phyloP scores from a whole-genome alignment of 352 stramenopile species.

The Phytopythium litorale region DNA sequence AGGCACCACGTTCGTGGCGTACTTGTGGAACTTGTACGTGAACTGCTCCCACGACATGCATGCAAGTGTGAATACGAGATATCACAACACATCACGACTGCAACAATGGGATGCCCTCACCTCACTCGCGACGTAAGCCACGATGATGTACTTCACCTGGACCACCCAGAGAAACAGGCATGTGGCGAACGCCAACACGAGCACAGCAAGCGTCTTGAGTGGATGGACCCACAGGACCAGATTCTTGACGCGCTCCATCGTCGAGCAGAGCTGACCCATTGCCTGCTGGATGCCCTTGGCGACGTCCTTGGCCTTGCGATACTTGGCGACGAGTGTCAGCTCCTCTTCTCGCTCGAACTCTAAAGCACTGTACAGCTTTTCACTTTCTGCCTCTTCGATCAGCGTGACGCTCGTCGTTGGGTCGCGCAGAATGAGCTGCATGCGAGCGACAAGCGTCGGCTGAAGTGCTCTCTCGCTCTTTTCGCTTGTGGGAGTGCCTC shows the following conservation, averaged over 20 bases:
- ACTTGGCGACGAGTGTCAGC: slow-evolving; percentile 33
- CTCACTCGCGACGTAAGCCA: slow-evolving; percentile 18
- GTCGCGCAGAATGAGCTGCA: slow-evolving; percentile 26
- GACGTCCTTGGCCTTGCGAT: slow-evolving; percentile 34
- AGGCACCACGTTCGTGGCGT: slow-evolving; percentile 20
- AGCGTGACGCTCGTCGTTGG: slow-evolving; percentile 17
- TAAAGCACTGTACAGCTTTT: slow-evolving; percentile 23
- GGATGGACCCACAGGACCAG: slow-evolving; percentile 36
- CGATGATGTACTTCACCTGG: slow-evolving; percentile 20
- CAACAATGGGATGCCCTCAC: slow-evolving; percentile 6
- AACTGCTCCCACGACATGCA: slow-evolving; percentile 17
- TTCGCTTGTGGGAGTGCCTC: too few species aligned
- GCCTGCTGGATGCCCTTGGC: slow-evolving; percentile 33
- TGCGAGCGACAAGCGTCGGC: slow-evolving; percentile 8
- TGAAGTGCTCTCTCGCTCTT: neutral
- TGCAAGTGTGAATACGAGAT: neutral
- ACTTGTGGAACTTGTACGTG: slow-evolving; percentile 28
- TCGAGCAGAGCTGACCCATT: slow-evolving; percentile 22
- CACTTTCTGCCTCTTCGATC: slow-evolving; percentile 24
- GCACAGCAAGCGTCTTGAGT: slow-evolving; percentile 22
- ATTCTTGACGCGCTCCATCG: slow-evolving; percentile 30
- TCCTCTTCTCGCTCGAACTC: slow-evolving; percentile 31
- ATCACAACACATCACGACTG: neutral
- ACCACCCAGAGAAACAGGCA: slow-evolving; percentile 18
- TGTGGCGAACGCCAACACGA: slow-evolving; percentile 6